Conservation (phyloP, 176 grass and related monocot genomes). For the Oryza meridionalis region DNA sequence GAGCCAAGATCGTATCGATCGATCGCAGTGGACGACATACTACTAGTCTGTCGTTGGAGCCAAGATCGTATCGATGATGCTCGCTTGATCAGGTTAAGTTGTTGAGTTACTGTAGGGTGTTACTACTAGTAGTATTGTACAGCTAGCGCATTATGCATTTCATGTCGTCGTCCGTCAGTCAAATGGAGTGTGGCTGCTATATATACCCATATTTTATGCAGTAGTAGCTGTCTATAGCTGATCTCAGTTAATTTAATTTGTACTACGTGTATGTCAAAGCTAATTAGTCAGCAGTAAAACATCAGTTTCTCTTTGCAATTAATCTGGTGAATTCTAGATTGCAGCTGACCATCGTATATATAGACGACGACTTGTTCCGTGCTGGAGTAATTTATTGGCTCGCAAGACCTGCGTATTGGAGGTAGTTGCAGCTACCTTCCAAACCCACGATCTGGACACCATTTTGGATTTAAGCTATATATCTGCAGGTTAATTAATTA, state of each 20-base stretch:
- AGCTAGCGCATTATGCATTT: not conserved
- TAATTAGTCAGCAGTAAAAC: not conserved
- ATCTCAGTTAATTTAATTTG: not conserved
- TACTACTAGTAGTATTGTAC: not conserved
- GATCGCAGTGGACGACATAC: too few species aligned
- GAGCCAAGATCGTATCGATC: not conserved
- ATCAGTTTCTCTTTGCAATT: not conserved
- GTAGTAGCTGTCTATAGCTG: not conserved
- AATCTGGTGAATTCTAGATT: not conserved
- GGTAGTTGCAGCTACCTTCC: not conserved
- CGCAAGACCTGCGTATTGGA: not conserved
- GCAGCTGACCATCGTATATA: not conserved
- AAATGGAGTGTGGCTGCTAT: not conserved
- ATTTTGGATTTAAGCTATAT: not conserved
- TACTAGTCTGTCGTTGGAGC: too few species aligned
- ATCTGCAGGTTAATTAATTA: not conserved
- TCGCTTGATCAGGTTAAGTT: not conserved
- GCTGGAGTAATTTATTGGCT: conserved; percentile 2
- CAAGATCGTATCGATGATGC: not conserved
- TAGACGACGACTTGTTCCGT: not conserved
- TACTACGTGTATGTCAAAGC: not conserved
- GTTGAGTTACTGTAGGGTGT: not conserved
- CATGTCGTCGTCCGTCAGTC: not conserved
- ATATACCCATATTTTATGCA: not conserved
- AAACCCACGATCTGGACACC: not conserved